These are phyloP conservation scores for Xylariaceae sp. DNA, from an alignment of 2,329 filamentous ascomycete genomes.

Conservation along the genomic window DNA sequence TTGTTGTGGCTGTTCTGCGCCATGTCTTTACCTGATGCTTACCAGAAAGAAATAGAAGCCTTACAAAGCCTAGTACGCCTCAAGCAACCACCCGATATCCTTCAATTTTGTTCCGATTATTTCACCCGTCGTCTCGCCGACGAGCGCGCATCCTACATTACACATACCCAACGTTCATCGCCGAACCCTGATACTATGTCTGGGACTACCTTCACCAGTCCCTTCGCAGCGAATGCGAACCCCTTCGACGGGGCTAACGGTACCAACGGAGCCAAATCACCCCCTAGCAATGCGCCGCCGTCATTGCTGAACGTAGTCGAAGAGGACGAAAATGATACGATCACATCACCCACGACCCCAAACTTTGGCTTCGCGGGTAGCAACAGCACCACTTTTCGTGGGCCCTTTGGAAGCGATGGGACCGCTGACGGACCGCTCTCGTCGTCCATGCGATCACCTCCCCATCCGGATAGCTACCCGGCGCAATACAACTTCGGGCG, in stretches of 20 bases:
- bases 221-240: conserved; percentile 63
- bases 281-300: conserved; percentile 35
- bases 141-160: conserved; percentile 49
- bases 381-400: conserved; percentile 40
- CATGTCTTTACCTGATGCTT: conserved; percentile 49
- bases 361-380: conserved; percentile 45
- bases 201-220: conserved; percentile 71
- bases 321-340: conserved; percentile 74
- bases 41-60: conserved; percentile 58
- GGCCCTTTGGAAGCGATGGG: conserved; percentile 50
- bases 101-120: conserved; percentile 68
- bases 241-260: conserved; percentile 54
- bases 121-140: conserved; percentile 61
- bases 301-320: conserved; percentile 62
- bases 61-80: conserved; percentile 58
- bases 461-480: conserved; percentile 69
- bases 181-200: conserved; percentile 56
- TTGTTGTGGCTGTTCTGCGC: conserved; percentile 1
- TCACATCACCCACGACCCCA: conserved; percentile 69
- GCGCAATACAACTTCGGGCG: conserved; percentile 91
- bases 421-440: conserved; percentile 39
- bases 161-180: conserved; percentile 15
- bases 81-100: conserved; percentile 56
- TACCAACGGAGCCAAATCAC: conserved; percentile 26
- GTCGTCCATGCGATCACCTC: conserved; percentile 41